Evolutionary conservation across 495 filamentous ascomycete genomes (phyloP).

Genomic region (Trichoderma virens): DNA sequence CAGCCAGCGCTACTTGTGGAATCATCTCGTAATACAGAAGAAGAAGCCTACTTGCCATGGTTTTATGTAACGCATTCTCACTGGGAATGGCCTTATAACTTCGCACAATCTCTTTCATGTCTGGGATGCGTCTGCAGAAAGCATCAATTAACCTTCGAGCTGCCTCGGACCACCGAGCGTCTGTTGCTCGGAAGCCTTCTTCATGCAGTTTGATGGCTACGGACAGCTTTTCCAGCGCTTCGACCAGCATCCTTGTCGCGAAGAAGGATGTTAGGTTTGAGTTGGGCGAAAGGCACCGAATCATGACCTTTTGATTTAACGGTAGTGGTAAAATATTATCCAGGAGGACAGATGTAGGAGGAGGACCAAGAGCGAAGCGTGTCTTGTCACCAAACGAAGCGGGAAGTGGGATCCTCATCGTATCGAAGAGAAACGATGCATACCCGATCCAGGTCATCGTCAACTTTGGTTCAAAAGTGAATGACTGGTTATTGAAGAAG

Average conservation of each 20-base stretch:
- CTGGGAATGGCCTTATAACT: conserved; percentile 57
- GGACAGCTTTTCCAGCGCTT: conserved; percentile 72
- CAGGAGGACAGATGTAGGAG: conserved; percentile 64
- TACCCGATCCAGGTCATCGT: conserved; percentile 92
- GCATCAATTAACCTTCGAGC: conserved; percentile 56
- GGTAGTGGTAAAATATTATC: conserved; percentile 85
- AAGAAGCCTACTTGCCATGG: conserved; percentile 67
- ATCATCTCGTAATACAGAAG: conserved; percentile 72
- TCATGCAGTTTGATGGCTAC: conserved; percentile 47
- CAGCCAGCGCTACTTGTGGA: conserved; percentile 69
- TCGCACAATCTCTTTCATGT: conserved; percentile 65
- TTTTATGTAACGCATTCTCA: conserved; percentile 65
- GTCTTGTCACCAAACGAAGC: conserved; percentile 50
- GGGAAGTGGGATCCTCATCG: conserved; percentile 66
- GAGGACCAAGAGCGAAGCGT: conserved; percentile 56
- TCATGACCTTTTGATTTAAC: conserved; percentile 65
- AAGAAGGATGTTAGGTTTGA: conserved; percentile 72
- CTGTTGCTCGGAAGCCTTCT: conserved; percentile 32
- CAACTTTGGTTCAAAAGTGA: conserved; percentile 83
- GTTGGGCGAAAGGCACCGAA: conserved; percentile 68
- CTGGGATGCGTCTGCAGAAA: conserved; percentile 72
- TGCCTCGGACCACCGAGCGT: conserved; percentile 57
- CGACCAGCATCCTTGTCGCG: conserved; percentile 64
- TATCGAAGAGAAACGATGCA: conserved; percentile 74
- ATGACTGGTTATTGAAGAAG: conserved; percentile 69